Conservation (phyloP, 306 rosid species). For the Begonia loranthoides region DNA sequence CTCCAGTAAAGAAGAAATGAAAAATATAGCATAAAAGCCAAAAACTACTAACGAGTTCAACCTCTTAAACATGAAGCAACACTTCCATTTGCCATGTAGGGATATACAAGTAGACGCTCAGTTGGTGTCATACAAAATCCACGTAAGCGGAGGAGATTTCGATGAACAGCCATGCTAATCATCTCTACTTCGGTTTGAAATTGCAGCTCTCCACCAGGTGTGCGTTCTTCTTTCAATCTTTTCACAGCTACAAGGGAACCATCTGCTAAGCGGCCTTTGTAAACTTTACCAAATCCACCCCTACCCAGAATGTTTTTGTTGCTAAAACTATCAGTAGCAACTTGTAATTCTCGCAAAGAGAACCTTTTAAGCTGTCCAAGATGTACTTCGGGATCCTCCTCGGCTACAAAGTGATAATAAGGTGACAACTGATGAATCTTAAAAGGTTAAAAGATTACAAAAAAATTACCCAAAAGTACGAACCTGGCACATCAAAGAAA, state of each 20-base stretch:
- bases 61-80: constrained; percentile 93
- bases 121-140: constrained; percentile 97
- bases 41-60: constrained; percentile 6
- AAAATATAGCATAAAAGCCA: neutral
- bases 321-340: constrained; percentile 76
- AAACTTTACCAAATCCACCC: constrained; percentile 96
- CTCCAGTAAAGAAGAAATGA: neutral
- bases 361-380: constrained; percentile 78
- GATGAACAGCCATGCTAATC: constrained; percentile 95
- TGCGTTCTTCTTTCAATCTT: constrained; percentile 74
- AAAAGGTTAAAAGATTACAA: neutral
- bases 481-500: constrained; percentile 94
- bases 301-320: constrained; percentile 63
- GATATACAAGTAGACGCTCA: constrained; percentile 86
- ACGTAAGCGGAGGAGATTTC: constrained; percentile 73
- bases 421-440: constrained; percentile 2
- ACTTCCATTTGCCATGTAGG: constrained; percentile 85
- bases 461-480: constrained; percentile 13
- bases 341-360: constrained; percentile 79
- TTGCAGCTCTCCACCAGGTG: constrained; percentile 75
- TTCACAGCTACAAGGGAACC: constrained; percentile 83
- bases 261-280: constrained; percentile 88
- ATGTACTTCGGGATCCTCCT: constrained; percentile 92
- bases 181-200: constrained; percentile 88
- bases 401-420: constrained; percentile 34